Base-by-base conservation (phyloP, 495 filamentous ascomycete genomes). In the Hypoxylon intermedium region DNA sequence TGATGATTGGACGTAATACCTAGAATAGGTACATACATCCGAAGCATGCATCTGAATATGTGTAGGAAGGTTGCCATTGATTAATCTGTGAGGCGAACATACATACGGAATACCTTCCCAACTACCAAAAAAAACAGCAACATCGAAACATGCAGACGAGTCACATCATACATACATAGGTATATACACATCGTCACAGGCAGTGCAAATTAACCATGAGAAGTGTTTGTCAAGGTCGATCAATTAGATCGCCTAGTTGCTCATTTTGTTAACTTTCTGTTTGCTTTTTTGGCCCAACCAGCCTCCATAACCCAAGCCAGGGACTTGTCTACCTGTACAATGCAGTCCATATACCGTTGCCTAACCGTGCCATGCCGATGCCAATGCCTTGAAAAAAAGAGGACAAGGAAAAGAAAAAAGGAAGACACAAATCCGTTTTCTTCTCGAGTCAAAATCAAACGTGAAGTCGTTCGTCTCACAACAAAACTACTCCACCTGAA, bases 271-370 rank as follows among this genome's bases (percentile, higher is more conserved):
- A 9, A 34, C n/a, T 60, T 49, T 30, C 16, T 57, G 36, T 31
- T 47, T 60, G 2, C 47, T 34, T 9, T 41, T 49, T 43, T 49
- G 34, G 58, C 53, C 36, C 50, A 54, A 50, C 53, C 53, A 58
- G 58, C 48, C 48, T 36, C 38, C 50, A 53, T 6, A 38, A 67
- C 53, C 53, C 18, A 42, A 62, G 52, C 48, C 58, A 5, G 36
- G n/a, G 44, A 51, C 53, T 33, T 60, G 50, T 67, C 58, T 67
- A 67, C 63, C 63, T 62, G 48, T 67, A 67, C 56, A 61, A 54
- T 67, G 63, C 63, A 67, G 38, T 43, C 51, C 62, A n/a, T 52
- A 53, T 60, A 52, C 56, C 56, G 52, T 51, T 56, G 46, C 56
- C 56, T 21, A 47, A 46, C 56, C 56, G 7, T 41, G 24, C 62